Percentiles rank a stretch among this genome's conserved stretches.
phyloP scores from a whole-genome alignment of 2,329 filamentous ascomycete genomes.

The Sporothrix protearum region DNA sequence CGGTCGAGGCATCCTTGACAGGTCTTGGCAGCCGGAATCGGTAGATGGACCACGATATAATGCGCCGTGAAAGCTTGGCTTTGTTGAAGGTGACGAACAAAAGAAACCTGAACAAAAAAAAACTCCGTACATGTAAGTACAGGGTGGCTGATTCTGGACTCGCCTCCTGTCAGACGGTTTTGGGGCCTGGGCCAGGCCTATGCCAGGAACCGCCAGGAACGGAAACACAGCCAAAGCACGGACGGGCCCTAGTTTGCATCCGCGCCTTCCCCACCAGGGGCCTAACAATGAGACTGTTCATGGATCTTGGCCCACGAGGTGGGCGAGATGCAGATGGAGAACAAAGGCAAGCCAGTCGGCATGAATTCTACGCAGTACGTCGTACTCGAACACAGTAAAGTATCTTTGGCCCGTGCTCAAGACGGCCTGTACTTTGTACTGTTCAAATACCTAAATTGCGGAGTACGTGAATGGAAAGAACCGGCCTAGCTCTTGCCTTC shows the following conservation, averaged over 20 bases:
- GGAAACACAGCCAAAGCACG: neutral
- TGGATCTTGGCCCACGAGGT: neutral
- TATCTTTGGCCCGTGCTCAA: neutral
- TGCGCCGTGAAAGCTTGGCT: slow-evolving; percentile 3
- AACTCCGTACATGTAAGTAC: no score
- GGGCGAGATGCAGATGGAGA: neutral
- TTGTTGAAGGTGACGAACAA: neutral
- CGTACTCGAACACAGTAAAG: no score
- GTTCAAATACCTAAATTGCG: neutral
- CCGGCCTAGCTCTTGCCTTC: neutral
- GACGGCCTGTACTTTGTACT: neutral
- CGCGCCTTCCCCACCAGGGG: neutral
- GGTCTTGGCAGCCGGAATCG: slow-evolving; percentile 14
- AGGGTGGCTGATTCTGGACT: neutral
- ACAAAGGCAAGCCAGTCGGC: no score
- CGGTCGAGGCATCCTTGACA: neutral
- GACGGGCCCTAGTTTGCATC: neutral
- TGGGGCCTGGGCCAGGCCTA: neutral
- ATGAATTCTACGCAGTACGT: no score
- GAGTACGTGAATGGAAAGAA: no score
- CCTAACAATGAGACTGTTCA: neutral
- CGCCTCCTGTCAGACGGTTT: neutral
- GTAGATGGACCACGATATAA: neutral
- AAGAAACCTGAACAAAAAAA: neutral
- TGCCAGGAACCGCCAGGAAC: neutral